Conservation (phyloP, 805 yeast genomes). For the Pachysolen tannophilus region DNA sequence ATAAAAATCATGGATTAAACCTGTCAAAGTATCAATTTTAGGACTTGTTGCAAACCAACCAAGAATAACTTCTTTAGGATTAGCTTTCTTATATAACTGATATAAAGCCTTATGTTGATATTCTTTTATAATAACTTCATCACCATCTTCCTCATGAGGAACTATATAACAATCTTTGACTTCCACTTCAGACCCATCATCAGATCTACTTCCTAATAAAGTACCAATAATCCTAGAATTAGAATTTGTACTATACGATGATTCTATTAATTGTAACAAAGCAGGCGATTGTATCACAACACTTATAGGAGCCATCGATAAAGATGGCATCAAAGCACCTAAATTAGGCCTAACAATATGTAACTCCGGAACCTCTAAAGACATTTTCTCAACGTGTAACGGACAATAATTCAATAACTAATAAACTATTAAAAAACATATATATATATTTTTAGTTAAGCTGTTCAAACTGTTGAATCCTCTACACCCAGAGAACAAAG, state of each 20-base stretch:
- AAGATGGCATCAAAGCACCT: constrained; percentile 26
- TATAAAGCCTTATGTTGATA: constrained; percentile 65
- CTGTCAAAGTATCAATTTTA: constrained; percentile 61
- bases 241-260: constrained; percentile 49
- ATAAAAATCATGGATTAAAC: constrained; percentile 75
- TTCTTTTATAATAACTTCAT: constrained; percentile 70
- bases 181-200: constrained; percentile 71
- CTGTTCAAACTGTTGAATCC: too few relatives aligned
- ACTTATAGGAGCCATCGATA: constrained; percentile 33
- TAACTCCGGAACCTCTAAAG: constrained; percentile 10
- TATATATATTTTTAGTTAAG: too few relatives aligned
- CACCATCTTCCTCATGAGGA: constrained; percentile 70
- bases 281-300: constrained; percentile 64
- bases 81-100: constrained; percentile 66
- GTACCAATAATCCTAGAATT: constrained; percentile 73
- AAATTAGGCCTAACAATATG: constrained; percentile 40
- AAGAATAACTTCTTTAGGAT: constrained; percentile 68
- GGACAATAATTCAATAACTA: too few relatives aligned
- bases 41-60: constrained; percentile 76
- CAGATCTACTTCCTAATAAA: constrained; percentile 71
- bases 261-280: constrained; percentile 67
- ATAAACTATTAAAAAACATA: too few relatives aligned
- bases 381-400: neutral
- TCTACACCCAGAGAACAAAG: too few relatives aligned
- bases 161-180: constrained; percentile 73